These are phyloP conservation scores for Hymenotorrendiella dingleyae DNA, from an alignment of 2,329 filamentous ascomycete species.

Conservation along the genomic window DNA sequence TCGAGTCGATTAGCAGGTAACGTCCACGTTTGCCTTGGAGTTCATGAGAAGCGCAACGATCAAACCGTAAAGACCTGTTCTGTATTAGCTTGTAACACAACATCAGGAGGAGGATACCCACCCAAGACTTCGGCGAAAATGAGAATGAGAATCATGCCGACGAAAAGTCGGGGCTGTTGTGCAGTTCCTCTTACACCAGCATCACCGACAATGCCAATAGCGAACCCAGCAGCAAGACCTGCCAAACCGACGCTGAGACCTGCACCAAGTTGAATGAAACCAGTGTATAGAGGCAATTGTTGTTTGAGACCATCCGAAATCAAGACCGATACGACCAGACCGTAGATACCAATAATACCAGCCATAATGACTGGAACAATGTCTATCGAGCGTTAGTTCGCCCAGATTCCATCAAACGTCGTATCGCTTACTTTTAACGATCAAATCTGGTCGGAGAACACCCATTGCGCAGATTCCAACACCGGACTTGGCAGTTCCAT, in stretches of 20 bases:
- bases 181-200: conserved; percentile 83
- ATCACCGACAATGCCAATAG: conserved; percentile 83
- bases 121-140: conserved; percentile 83
- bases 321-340: conserved; percentile 80
- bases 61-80: conserved; percentile 88
- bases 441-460: conserved; percentile 94
- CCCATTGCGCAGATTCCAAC: conserved; percentile 98
- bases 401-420: too few species aligned
- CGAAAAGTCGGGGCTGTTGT: conserved; percentile 61
- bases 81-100: conserved; percentile 21
- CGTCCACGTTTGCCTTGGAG: conserved; percentile 72
- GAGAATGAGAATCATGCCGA: conserved; percentile 77
- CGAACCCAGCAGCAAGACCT: conserved; percentile 78
- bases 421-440: conserved; percentile 98
- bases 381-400: conserved; percentile 49
- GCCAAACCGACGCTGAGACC: conserved; percentile 77
- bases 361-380: conserved; percentile 99
- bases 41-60: conserved; percentile 99
- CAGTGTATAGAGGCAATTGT: conserved; percentile 67
- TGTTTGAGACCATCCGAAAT: conserved; percentile 76
- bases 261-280: conserved; percentile 80
- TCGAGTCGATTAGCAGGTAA: conserved; percentile 47
- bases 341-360: conserved; percentile 99
- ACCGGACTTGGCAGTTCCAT: conserved; percentile 98
- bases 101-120: conserved; percentile 34